These are phyloP conservation scores for Nematocida sp. DNA, from an alignment of 371 early-diverging fungal species.

Conservation along the genomic window DNA sequence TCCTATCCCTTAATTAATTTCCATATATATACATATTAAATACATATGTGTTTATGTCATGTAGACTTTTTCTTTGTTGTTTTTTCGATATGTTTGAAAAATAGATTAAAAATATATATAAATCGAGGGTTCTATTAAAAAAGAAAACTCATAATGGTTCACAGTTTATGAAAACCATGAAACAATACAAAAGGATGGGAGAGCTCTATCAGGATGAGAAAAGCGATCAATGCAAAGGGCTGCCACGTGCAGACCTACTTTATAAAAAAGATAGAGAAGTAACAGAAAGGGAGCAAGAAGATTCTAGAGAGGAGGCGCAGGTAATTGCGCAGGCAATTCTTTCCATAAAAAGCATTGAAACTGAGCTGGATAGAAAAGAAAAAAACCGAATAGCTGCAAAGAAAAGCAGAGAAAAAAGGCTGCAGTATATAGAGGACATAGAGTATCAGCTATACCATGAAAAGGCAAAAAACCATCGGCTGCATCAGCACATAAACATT, in stretches of 20 bases:
- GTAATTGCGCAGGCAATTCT: conserved; percentile 27
- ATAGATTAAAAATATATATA: neutral
- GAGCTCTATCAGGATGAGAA: neutral
- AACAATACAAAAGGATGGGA: neutral
- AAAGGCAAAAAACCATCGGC: conserved; percentile 38
- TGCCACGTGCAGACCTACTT: neutral
- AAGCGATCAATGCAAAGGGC: neutral
- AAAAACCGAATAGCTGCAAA: conserved; percentile 69
- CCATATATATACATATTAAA: neutral
- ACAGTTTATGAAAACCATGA: neutral
- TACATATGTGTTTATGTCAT: neutral
- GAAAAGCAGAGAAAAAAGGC: conserved; percentile 68
- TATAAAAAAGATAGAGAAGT: too few relatives aligned
- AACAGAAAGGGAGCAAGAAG: conserved; percentile 2
- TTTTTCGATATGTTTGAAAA: neutral
- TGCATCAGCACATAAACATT: conserved; percentile 56
- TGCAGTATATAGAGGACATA: conserved; percentile 45
- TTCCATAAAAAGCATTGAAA: conserved; percentile 11
- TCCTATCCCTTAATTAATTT: neutral
- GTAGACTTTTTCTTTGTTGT: neutral
- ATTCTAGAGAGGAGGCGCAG: neutral
- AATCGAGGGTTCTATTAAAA: neutral
- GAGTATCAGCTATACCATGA: conserved; percentile 61
- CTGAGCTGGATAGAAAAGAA: conserved; percentile 59
- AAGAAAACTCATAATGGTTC: neutral